A percentile compares a stretch with the other conserved stretches of the same genome.
Conservation (phyloP, 495 filamentous ascomycete species). For the Apiosordaria backusii region DNA sequence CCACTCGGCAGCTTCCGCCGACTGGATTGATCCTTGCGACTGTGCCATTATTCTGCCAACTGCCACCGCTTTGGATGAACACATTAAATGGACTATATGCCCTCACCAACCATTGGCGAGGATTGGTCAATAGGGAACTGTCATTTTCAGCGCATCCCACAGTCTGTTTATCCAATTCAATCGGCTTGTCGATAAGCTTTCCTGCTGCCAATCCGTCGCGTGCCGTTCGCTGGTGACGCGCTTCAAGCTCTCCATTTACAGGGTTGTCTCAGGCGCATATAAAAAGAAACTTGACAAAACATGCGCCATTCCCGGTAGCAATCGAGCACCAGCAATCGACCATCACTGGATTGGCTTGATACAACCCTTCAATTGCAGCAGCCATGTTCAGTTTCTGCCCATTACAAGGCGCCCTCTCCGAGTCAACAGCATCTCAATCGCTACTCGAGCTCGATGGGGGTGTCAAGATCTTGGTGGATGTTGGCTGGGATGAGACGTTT, state of each 20-base stretch:
- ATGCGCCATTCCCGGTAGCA: conserved; percentile 15
- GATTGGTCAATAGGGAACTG: background rate
- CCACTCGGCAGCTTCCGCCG: conserved; percentile 9
- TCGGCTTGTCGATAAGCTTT: background rate
- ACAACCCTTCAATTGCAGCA: background rate
- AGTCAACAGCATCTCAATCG: conserved; percentile 84
- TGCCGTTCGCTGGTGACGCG: background rate
- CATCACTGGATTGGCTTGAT: background rate
- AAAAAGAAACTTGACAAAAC: background rate
- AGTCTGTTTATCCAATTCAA: background rate
- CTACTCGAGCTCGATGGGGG: conserved; percentile 94
- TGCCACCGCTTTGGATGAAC: conserved; percentile 5
- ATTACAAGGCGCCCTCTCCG: conserved; percentile 83
- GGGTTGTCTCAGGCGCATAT: conserved; percentile 11
- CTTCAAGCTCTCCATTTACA: conserved; percentile 1
- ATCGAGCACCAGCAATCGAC: conserved; percentile 3
- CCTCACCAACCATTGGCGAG: no score
- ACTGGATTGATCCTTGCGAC: conserved; percentile 3
- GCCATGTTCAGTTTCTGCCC: conserved; percentile 94
- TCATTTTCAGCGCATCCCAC: background rate
- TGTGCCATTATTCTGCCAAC: conserved; percentile 7
- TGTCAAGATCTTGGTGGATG: conserved; percentile 89
- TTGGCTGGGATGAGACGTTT: conserved; percentile 93
- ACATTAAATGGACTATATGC: background rate
- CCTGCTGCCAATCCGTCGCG: background rate